Evolutionary conservation across 495 filamentous ascomycete genomes (phyloP).

Genomic region (Neurospora sp.): DNA sequence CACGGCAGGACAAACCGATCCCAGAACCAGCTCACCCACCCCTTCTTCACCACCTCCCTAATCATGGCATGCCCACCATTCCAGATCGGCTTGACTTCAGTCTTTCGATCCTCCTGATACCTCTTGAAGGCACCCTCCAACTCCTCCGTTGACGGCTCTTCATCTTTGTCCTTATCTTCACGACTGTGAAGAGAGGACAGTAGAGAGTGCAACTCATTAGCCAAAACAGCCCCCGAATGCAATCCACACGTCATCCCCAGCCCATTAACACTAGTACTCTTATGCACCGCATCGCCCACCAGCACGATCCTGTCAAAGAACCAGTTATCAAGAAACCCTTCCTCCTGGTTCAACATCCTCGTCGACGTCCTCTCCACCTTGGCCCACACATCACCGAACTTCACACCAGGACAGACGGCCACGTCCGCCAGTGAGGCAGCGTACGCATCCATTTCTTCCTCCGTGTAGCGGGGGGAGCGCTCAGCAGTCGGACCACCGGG

Average conservation of each 20-base stretch:
- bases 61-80: neutral
- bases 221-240: neutral
- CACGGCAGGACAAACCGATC: neutral
- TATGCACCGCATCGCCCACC: slow-evolving; percentile 36
- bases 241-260: neutral
- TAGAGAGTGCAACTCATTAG: neutral
- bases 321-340: slow-evolving; percentile 31
- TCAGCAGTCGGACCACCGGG: neutral
- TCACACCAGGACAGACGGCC: neutral
- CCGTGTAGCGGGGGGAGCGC: neutral
- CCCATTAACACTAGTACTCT: slow-evolving; percentile 6
- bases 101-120: neutral
- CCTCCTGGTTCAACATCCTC: slow-evolving; percentile 28
- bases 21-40: neutral
- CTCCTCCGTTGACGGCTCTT: neutral
- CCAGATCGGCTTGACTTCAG: neutral
- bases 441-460: neutral
- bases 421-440: neutral
- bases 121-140: neutral
- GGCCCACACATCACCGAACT: neutral
- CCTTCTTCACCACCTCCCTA: neutral
- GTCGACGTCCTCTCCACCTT: neutral
- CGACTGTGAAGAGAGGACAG: neutral
- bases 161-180: neutral
- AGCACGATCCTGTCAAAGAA: slow-evolving; percentile 29